phyloP scores from a whole-genome alignment of 163 green algal genomes.

The Chlamydomonas reinhardtii region DNA sequence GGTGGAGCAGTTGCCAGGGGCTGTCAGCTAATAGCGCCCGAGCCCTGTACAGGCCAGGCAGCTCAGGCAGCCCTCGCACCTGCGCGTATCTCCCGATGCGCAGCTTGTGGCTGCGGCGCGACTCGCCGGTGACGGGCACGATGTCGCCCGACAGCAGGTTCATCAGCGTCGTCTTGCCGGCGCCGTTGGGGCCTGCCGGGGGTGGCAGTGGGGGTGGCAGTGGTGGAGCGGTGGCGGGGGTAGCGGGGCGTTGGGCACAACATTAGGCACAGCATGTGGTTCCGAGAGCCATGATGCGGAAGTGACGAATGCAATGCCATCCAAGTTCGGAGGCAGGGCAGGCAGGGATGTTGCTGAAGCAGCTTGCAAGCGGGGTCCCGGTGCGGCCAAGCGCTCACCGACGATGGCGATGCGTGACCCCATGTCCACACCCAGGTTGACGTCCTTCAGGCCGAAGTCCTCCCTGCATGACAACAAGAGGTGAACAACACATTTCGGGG shows the following conservation, averaged over 20 bases:
- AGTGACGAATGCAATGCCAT: no score
- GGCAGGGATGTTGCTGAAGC: no score
- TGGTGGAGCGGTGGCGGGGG: neutral
- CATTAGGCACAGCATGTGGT: no score
- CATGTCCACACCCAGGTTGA: conserved; percentile 98
- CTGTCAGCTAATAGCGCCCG: no score
- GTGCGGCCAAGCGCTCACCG: conserved; percentile 33
- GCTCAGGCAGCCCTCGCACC: no score
- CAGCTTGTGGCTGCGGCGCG: conserved; percentile 92
- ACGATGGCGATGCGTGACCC: conserved; percentile 94
- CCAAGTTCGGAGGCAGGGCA: no score
- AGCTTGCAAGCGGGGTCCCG: no score
- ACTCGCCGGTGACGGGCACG: conserved; percentile 88
- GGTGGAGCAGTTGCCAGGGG: no score
- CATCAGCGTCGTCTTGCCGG: conserved; percentile 98
- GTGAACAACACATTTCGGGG: no score
- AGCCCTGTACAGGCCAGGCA: no score
- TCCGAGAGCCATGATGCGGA: no score
- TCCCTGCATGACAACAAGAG: conserved; percentile 59
- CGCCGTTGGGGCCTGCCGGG: conserved; percentile 93
- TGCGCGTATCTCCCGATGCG: conserved; percentile 94
- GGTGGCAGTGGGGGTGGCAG: neutral
- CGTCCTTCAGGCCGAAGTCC: conserved; percentile 93
- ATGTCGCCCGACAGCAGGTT: conserved; percentile 97
- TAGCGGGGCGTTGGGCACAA: neutral